phyloP scores from a whole-genome alignment of 345 rosid genomes.

The Gossypium mustelinum region DNA sequence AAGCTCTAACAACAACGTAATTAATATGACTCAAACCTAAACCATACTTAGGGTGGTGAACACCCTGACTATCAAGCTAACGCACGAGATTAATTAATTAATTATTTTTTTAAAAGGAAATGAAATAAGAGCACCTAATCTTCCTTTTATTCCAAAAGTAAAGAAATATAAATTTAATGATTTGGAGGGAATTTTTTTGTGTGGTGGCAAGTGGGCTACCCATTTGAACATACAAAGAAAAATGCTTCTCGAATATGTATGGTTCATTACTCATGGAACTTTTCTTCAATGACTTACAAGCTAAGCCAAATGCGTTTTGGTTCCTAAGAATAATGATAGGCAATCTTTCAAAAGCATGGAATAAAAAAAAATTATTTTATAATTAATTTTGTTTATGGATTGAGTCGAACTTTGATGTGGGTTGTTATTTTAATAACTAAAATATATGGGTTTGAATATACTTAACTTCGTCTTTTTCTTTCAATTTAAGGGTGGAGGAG shows the following conservation, averaged over 20 bases:
- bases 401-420: too few species aligned
- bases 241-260: not conserved
- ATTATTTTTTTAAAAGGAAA: too few species aligned
- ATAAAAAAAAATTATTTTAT: not conserved
- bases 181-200: not conserved
- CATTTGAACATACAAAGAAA: not conserved
- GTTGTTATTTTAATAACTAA: too few species aligned
- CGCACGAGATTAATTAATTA: too few species aligned
- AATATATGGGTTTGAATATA: too few species aligned
- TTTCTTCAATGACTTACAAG: constrained; percentile 10
- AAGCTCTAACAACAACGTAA: too few species aligned
- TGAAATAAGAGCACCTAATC: not conserved
- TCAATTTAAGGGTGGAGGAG: too few species aligned
- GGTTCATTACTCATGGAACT: not conserved
- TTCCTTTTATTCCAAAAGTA: constrained; percentile 22
- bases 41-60: accelerated
- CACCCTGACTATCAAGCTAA: too few species aligned
- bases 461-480: too few species aligned
- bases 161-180: not conserved
- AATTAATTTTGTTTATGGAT: too few species aligned
- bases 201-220: not conserved
- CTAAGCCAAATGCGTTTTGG: not conserved
- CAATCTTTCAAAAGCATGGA: not conserved
- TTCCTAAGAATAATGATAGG: not conserved
- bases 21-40: too few species aligned